These are phyloP conservation scores for Cryptosporidium ryanae DNA, from an alignment of 169 alveolate genomes.

Conservation along the genomic window DNA sequence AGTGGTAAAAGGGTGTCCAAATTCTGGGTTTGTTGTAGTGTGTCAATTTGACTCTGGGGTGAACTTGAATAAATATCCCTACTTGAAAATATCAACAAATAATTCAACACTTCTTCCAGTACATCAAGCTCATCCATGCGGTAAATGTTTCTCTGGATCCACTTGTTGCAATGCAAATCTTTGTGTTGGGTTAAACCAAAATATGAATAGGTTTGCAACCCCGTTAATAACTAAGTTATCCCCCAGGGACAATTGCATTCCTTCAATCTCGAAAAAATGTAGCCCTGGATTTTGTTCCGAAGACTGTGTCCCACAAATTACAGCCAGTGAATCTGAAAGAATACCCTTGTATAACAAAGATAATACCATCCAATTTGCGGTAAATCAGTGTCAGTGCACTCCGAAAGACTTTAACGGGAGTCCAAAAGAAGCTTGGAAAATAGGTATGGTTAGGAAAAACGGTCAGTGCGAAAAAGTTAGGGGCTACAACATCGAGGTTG, in stretches of 20 bases:
- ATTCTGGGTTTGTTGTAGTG: conserved; percentile 67
- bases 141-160: conserved; percentile 67
- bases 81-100: background rate
- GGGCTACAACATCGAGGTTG: conserved; percentile 35
- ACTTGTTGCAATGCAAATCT: conserved; percentile 65
- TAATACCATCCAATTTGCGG: conserved; percentile 37
- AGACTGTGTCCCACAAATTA: conserved; percentile 41
- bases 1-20: conserved; percentile 70
- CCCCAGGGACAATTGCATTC: conserved; percentile 18
- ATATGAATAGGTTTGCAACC: conserved; percentile 56
- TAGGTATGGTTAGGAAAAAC: conserved; percentile 58
- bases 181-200: conserved; percentile 66
- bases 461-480: conserved; percentile 68
- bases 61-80: conserved; percentile 49
- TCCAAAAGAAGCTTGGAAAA: conserved; percentile 61
- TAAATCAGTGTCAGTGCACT: conserved; percentile 66
- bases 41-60: conserved; percentile 72
- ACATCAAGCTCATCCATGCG: conserved; percentile 73
- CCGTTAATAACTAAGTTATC: conserved; percentile 55
- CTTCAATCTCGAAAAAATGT: conserved; percentile 38
- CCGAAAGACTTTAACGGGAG: conserved; percentile 27
- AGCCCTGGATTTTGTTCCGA: conserved; percentile 54
- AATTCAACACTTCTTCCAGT: background rate
- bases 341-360: conserved; percentile 51
- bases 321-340: conserved; percentile 37